Evolutionary conservation across 805 yeast genomes (phyloP), one percentile per base, ranked within the genome.

Genomic region (Candida michaelii): DNA sequence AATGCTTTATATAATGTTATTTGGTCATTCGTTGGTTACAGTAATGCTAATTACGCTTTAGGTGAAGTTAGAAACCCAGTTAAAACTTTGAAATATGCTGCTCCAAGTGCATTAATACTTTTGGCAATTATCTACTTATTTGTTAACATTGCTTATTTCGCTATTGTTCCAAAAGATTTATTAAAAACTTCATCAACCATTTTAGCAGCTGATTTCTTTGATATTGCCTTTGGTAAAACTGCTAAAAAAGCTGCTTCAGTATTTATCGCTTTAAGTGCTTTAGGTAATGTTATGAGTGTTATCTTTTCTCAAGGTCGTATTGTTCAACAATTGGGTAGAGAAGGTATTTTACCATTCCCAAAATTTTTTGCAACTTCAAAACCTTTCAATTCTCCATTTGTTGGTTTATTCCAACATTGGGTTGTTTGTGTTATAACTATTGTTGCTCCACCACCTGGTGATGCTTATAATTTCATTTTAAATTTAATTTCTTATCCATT

Each of bases 21-120:
- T 56, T 86, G 91, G 91, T 83, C 91, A 1, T 86, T 80, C 53
- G 79, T 85, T 53, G 95, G 95, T 39, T 86, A 85, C 59, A 82
- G 90, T 30, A 86, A 86, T 57, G 90, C 83, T 40, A 85, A 86
- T 64, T 85, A 86, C 54, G 91, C 93, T 5, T 71, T 85, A 36
- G 87, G 89, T 54, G 95, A 86, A 65, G 79, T 81, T 38, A 82
- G 77, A 58, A 76, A 87, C 60, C 93, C 95, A 2, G 77, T 77
- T 36, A 77, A 77, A 53, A 81, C 86, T 37, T 76, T 85, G 59
- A 80, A 69, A 55, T 62, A 76, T 42, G 89, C 91, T 12, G 95
- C 90, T 34, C 95, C 96, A 31, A 54, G 74, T 21, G 88, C 95
- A 0, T 69, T 88, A 48, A 54, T 81, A 19, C 58, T 71, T 32